Evolutionary conservation across 805 yeast genomes (phyloP), one percentile per base, ranked within the genome.

Genomic region (Jamesozyma gamospora): DNA sequence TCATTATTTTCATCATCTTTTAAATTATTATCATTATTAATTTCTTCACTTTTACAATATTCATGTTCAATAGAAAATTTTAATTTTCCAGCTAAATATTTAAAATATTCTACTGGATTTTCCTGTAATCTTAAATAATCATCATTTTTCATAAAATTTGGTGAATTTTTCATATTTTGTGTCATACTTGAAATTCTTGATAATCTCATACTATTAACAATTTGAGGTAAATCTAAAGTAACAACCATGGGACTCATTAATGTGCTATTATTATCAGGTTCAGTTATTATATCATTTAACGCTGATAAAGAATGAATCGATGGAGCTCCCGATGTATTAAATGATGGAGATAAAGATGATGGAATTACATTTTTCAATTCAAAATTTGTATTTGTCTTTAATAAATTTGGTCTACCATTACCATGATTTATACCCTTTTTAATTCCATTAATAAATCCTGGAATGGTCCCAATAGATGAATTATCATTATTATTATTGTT

Each of bases 91-190:
- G 62, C 60, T 30, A 59, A 41, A 43, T 54, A 59, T 39, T 59
- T 58, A 40, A 59, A 59, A 2, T 46, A 53, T 34, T 55, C 55
- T 14, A 55, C 53, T 3, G 64, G 64, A 1, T 62, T 52, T 33
- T 55, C 56, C 33, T 49, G 32, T 6, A 47, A 35, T 14, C 45
- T 51, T 2, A 48, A 34, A 10, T 42, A 36, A 16, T 33, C 18
- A 3, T 10, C 34, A 2, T 32, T 18, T 30, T 37, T 14, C 28
- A 41, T 28, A 34, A 42, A 34, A 33, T 35, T 40, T n/a, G 42
- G 40, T 6, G 9, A 18, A 4, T 14, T 15, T 12, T 15, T 27
- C 8, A 5, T 19, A 6, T 17, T 17, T 12, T 11, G 11, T 3
- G 6, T 10, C 12, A n/a, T 15, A 9, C 15, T 19, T 4, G 43